Evolutionary conservation across 306 rosid genomes (phyloP), one percentile per base, ranked within the genome.

Genomic region (Acacia acuminata): DNA sequence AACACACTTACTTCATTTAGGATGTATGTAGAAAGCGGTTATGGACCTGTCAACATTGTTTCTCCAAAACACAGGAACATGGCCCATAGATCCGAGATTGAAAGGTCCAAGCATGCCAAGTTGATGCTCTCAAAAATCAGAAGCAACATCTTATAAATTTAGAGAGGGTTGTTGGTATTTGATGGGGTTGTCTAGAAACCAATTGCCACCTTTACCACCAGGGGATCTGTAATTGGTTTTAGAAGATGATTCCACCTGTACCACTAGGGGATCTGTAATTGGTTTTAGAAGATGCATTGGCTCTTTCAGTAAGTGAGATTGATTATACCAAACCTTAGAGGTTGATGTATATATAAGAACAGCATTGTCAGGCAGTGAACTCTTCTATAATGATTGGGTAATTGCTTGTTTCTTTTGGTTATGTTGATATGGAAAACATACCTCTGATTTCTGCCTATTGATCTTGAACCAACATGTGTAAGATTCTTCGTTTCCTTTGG

Each of bases 1-100:
- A 96, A 43, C 93, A 91, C 65, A 93, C 98, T 25, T 96, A 96
- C 81, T 96, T 96, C 91, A 88, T 93, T 38, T 96, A 93, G 84
- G 74, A 36, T 77, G 78, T 74, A 66, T 73, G 80, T 76, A 55
- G 25, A 70, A 63, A 53, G 66, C 67, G 44, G 55, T n/a, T 44
- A 51, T 77, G 81, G 43, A 78, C 77, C 71, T 69, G 71, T 77
- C 70, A n/a, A 60, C 79, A 51, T 48, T 77, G 75, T 63, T 78
- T 58, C 63, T 58, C 65, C 47, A 81, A 19, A 76, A 73, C 83
- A 47, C n/a, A 77, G 36, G 87, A 81, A 81, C 77, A 58, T 55
- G 77, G 48, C 60, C 76, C 45, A 77, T 79, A 73, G 64, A 34
- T 10, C 40, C 19, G 75, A 84, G 66, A 42, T 79, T 71, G 72